Conservation (phyloP, 2,329 filamentous ascomycete genomes). For the Coniochaeta sp. region DNA sequence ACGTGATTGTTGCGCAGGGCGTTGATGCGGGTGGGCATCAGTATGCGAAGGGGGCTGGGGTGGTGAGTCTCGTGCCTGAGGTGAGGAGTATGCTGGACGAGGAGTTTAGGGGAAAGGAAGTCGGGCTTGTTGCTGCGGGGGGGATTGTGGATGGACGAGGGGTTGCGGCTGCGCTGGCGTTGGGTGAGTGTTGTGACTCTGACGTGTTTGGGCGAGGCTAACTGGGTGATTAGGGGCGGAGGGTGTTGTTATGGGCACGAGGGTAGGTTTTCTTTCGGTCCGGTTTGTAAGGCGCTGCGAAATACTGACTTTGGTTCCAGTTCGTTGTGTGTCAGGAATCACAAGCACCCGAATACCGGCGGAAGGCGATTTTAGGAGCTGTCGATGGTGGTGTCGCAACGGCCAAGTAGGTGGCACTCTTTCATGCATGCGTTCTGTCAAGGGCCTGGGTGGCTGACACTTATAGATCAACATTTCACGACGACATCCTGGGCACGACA, state of each 20-base stretch:
- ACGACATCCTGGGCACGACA: slow-evolving; percentile 26
- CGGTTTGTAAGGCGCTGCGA: background rate
- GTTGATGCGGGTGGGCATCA: slow-evolving; percentile 59
- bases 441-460: background rate
- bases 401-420: slow-evolving; percentile 27
- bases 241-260: slow-evolving; percentile 35
- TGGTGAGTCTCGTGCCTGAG: slow-evolving; percentile 52
- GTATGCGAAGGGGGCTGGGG: slow-evolving; percentile 41
- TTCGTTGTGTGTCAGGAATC: slow-evolving; percentile 38
- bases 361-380: slow-evolving; percentile 30
- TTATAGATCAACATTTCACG: slow-evolving; percentile 28
- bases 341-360: slow-evolving; percentile 28
- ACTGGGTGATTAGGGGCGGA: slow-evolving; percentile 29
- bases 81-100: slow-evolving; percentile 36
- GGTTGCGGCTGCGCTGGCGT: slow-evolving; percentile 43
- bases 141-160: slow-evolving; percentile 51
- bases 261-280: slow-evolving; percentile 9
- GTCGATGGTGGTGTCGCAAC: slow-evolving; percentile 36
- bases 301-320: slow-evolving; percentile 14
- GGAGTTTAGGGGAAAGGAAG: slow-evolving; percentile 23
- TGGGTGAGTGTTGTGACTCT: slow-evolving; percentile 32
- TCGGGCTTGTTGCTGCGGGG: slow-evolving; percentile 47
- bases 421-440: background rate
- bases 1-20: slow-evolving; percentile 56
- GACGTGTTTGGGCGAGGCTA: background rate